Evolutionary conservation across 1,139 yeast species (phyloP).

Genomic region (Scheffersomyces stambukii): DNA sequence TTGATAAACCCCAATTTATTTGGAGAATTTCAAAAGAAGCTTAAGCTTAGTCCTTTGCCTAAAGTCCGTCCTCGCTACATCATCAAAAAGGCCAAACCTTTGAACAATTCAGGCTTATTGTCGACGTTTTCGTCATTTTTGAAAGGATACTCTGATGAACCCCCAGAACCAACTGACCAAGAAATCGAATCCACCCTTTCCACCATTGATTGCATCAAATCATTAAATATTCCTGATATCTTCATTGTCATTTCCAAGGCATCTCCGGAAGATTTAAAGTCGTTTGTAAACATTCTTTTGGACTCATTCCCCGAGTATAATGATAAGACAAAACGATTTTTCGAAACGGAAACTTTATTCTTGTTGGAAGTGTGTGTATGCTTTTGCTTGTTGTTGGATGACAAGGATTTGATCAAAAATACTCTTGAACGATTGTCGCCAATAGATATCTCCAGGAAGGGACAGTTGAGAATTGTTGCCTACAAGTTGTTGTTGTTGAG

Average conservation of each 20-base stretch:
- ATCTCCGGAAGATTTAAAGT: conserved; percentile 18
- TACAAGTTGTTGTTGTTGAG: conserved; percentile 43
- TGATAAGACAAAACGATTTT: conserved; percentile 42
- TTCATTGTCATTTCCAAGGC: conserved; percentile 42
- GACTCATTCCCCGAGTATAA: conserved; percentile 24
- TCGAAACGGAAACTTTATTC: conserved; percentile 53
- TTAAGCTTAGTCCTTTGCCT: conserved; percentile 50
- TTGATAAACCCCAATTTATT: conserved; percentile 66
- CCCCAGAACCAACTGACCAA: conserved; percentile 87
- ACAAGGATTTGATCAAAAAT: conserved; percentile 24
- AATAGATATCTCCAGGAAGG: conserved; percentile 24
- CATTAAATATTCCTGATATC: conserved; percentile 54
- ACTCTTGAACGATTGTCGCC: too few species aligned
- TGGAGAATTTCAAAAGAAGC: conserved; percentile 55
- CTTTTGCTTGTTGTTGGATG: conserved; percentile 42
- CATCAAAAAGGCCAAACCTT: conserved; percentile 55
- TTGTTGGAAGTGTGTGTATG: conserved; percentile 53
- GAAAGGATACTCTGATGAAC: conserved; percentile 81
- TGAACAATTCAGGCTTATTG: conserved; percentile 70
- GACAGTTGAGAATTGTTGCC: conserved; percentile 28
- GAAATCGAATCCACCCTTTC: conserved; percentile 84
- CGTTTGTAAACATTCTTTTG: conserved; percentile 21
- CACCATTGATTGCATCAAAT: conserved; percentile 75
- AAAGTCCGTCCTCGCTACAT: conserved; percentile 63
- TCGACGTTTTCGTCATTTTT: conserved; percentile 90